Evolutionary conservation across 495 filamentous ascomycete genomes (phyloP).

Genomic region (Talaromyces wortmannii): DNA sequence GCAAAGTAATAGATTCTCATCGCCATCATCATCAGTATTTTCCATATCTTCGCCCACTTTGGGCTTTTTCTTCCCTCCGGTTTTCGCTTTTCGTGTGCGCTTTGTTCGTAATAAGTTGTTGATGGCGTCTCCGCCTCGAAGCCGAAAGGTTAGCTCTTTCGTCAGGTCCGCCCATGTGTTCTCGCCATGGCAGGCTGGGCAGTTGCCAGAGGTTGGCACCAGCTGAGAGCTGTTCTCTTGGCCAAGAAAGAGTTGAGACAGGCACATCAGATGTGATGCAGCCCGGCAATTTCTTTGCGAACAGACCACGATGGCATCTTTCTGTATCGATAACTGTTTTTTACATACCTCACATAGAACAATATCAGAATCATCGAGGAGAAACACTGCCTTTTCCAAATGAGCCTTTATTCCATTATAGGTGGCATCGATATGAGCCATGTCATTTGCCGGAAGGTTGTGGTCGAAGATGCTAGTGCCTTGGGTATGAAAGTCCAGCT

Average conservation of each 20-base stretch:
- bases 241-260: conserved; percentile 58
- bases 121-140: conserved; percentile 58
- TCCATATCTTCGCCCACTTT: conserved; percentile 9
- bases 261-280: conserved; percentile 69
- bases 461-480: not conserved
- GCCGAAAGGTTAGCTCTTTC: conserved; percentile 69
- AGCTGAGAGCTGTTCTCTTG: conserved; percentile 34
- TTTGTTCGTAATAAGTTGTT: conserved; percentile 56
- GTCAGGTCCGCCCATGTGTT: conserved; percentile 72
- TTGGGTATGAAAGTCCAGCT: conserved; percentile 42
- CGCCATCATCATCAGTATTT: conserved; percentile 14
- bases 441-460: conserved; percentile 5
- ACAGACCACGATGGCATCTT: conserved; percentile 62
- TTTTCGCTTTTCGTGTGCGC: conserved; percentile 10
- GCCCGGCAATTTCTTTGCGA: conserved; percentile 57
- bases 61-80: not conserved
- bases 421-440: conserved; percentile 56
- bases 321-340: conserved; percentile 32
- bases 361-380: conserved; percentile 37
- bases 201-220: conserved; percentile 63
- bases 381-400: conserved; percentile 60
- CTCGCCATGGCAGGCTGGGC: conserved; percentile 59
- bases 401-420: conserved; percentile 60
- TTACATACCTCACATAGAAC: conserved; percentile 60
- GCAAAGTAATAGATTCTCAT: conserved; percentile 8